Percentiles rank a stretch among this genome's conserved stretches.
phyloP scores from a whole-genome alignment of 306 rosid species.

The Ammopiptanthus mongolicus region DNA sequence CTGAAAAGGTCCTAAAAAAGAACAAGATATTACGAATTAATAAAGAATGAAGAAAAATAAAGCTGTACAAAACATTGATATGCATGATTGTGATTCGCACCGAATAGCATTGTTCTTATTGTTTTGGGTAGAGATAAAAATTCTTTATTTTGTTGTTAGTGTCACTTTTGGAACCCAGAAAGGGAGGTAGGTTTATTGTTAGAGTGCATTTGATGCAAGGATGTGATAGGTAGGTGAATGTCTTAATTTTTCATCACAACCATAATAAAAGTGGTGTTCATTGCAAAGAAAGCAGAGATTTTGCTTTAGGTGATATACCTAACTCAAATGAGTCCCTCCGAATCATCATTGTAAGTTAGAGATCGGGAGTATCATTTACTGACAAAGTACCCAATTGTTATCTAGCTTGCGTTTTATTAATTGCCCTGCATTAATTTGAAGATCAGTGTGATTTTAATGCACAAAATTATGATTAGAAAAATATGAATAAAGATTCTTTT shows the following conservation, averaged over 20 bases:
- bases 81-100: not conserved
- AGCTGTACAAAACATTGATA: not conserved
- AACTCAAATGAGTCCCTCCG: constrained; percentile 5
- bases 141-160: not conserved
- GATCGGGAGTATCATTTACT: not conserved
- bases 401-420: not conserved
- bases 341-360: constrained; percentile 10
- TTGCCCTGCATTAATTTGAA: too few species aligned
- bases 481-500: too few species aligned
- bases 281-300: not conserved
- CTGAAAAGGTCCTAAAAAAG: not conserved
- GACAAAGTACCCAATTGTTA: not conserved
- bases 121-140: not conserved
- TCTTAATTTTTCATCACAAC: constrained; percentile 14
- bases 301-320: constrained; percentile 28
- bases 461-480: too few species aligned
- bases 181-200: constrained; percentile 19
- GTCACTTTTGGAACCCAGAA: not conserved
- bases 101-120: too few species aligned
- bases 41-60: not conserved
- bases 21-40: not conserved
- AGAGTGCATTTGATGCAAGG: constrained; percentile 26
- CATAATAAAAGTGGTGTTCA: constrained; percentile 10
- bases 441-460: not conserved
- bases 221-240: constrained; percentile 34